A percentile compares a stretch with the other conserved stretches of the same genome.
phyloP scores from a whole-genome alignment of 78 protist genomes.

The Monosiga brevicollis region DNA sequence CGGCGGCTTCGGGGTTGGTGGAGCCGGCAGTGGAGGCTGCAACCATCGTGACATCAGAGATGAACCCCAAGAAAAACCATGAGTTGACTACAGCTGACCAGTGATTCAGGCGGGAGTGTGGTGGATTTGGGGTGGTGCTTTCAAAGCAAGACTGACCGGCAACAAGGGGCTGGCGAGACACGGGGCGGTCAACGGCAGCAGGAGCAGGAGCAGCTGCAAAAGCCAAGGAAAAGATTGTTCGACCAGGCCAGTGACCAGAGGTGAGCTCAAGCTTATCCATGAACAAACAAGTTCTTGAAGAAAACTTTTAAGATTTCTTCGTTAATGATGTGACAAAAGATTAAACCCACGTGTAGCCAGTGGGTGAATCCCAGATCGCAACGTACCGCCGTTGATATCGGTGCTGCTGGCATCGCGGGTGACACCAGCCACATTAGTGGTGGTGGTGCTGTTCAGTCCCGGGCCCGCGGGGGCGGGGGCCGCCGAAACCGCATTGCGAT shows the following conservation, averaged over 20 bases:
- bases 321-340: not conserved
- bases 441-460: not conserved
- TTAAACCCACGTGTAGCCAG: not conserved
- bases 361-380: not conserved
- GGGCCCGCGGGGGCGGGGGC: not conserved
- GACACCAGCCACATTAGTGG: not conserved
- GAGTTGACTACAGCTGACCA: not conserved
- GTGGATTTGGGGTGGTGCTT: not conserved
- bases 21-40: too few relatives aligned
- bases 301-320: not conserved
- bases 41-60: not conserved
- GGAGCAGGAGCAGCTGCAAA: too few relatives aligned
- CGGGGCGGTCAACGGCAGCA: too few relatives aligned
- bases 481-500: not conserved
- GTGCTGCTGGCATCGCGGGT: not conserved
- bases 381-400: not conserved
- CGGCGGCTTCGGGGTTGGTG: not conserved
- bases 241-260: not conserved
- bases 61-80: not conserved
- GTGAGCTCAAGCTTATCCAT: not conserved
- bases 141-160: not conserved
- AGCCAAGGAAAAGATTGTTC: too few relatives aligned
- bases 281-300: not conserved
- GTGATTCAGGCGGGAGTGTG: not conserved
- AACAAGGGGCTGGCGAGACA: not conserved